phyloP scores from a whole-genome alignment of 371 early-diverging fungal genomes.

The Coemansia sp. region DNA sequence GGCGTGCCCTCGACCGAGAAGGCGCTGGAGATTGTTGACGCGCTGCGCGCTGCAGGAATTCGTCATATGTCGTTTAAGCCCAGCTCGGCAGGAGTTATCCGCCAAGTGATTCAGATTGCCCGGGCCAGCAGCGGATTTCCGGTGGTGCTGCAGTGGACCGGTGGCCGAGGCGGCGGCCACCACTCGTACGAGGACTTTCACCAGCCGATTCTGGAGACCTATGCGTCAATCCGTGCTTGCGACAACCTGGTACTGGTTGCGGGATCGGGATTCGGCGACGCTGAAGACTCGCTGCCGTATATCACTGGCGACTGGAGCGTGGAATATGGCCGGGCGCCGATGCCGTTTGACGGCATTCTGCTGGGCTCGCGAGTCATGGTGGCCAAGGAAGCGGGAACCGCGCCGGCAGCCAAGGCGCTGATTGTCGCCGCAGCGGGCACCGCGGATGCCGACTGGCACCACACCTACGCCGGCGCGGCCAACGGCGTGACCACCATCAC shows the following conservation, averaged over 20 bases:
- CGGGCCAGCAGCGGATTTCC: slow-evolving; percentile 76
- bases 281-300: slow-evolving; percentile 16
- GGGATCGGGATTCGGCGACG: slow-evolving; percentile 27
- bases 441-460: slow-evolving; percentile 85
- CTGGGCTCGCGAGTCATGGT: slow-evolving; percentile 95
- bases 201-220: slow-evolving; percentile 88
- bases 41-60: slow-evolving; percentile 76
- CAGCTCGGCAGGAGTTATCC: slow-evolving; percentile 75
- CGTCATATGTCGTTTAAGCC: slow-evolving; percentile 93
- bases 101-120: slow-evolving; percentile 85
- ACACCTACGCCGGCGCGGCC: slow-evolving; percentile 73
- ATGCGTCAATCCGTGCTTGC: slow-evolving; percentile 83
- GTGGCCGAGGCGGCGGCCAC: slow-evolving; percentile 94
- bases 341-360: slow-evolving; percentile 95
- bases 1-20: slow-evolving; percentile 90
- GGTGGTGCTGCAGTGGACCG: slow-evolving; percentile 93
- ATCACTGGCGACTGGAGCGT: slow-evolving; percentile 80
- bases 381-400: slow-evolving; percentile 82
- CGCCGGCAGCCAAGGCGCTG: slow-evolving; percentile 76
- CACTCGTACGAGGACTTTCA: slow-evolving; percentile 95
- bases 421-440: slow-evolving; percentile 88
- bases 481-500: slow-evolving; percentile 89
- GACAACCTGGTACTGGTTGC: slow-evolving; percentile 79
- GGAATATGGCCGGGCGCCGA: slow-evolving; percentile 79
- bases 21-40: slow-evolving; percentile 79